These are phyloP conservation scores for Ceratocystis ficicola DNA, from an alignment of 2,329 filamentous ascomycete species.

Conservation along the genomic window DNA sequence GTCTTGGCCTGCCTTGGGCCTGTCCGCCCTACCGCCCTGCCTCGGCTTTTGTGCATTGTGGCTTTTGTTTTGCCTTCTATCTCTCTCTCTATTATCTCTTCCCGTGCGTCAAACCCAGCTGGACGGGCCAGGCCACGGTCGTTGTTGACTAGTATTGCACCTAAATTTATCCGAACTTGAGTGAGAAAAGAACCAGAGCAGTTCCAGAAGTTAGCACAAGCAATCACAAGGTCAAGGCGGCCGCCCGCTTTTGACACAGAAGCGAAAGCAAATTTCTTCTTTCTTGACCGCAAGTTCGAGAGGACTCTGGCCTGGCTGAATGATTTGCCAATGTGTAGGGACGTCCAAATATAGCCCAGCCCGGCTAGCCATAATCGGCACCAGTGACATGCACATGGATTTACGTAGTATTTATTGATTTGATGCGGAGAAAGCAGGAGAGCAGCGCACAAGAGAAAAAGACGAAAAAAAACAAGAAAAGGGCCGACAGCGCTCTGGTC, in stretches of 20 bases:
- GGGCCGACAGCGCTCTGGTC: background rate
- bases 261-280: background rate
- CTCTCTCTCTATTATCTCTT: background rate
- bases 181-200: background rate
- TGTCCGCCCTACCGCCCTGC: background rate
- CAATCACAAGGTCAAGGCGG: background rate
- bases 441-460: too few species aligned
- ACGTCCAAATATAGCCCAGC: slow-evolving; percentile 1
- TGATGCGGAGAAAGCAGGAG: background rate
- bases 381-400: background rate
- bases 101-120: background rate
- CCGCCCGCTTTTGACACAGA: too few species aligned
- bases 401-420: background rate
- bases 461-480: background rate
- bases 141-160: background rate
- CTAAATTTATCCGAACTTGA: background rate
- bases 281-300: background rate
- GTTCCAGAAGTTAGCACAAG: background rate
- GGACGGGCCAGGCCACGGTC: background rate
- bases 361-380: background rate
- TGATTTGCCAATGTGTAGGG: background rate
- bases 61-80: background rate
- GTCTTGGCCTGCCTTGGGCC: background rate
- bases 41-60: background rate
- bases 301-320: background rate